Conservation (phyloP, 2,329 filamentous ascomycete species). For the Fusarium multiceps region DNA sequence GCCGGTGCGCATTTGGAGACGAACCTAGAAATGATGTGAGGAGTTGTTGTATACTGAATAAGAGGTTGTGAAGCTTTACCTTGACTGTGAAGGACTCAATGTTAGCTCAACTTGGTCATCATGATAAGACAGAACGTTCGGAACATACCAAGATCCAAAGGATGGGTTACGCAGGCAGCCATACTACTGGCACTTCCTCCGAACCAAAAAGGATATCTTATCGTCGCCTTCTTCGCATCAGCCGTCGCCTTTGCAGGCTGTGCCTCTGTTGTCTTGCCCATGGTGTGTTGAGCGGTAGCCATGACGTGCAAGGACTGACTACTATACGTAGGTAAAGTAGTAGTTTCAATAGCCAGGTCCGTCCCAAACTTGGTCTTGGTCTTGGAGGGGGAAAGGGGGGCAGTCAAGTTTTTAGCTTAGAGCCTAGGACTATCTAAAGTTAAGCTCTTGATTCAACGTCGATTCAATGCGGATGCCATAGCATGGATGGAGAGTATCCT, state of each 20-base stretch:
- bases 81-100: slow-evolving; percentile 60
- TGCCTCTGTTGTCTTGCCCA: slow-evolving; percentile 18
- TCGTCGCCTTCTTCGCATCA: slow-evolving; percentile 52
- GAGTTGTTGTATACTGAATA: not conserved
- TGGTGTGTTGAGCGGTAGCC: slow-evolving; percentile 32
- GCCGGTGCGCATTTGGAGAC: slow-evolving; percentile 84
- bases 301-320: slow-evolving; percentile 30
- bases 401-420: slow-evolving; percentile 25
- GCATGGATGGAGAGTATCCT: not conserved
- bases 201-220: slow-evolving; percentile 90
- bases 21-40: slow-evolving; percentile 67
- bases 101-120: slow-evolving; percentile 37
- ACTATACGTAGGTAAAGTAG: not conserved
- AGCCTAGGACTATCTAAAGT: slow-evolving; percentile 24
- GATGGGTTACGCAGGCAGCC: slow-evolving; percentile 92
- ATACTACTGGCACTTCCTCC: slow-evolving; percentile 93
- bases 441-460: slow-evolving; percentile 22
- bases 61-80: slow-evolving; percentile 36
- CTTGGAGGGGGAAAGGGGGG: not conserved
- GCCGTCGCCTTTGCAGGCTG: slow-evolving; percentile 47
- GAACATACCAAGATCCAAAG: slow-evolving; percentile 84
- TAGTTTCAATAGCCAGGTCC: slow-evolving; percentile 2
- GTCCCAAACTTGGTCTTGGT: slow-evolving; percentile 1
- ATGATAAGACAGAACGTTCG: slow-evolving; percentile 1
- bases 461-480: slow-evolving; percentile 16